These are phyloP conservation scores for Aureobasidium sp. DNA, from an alignment of 2,329 filamentous ascomycete species.

Conservation along the genomic window DNA sequence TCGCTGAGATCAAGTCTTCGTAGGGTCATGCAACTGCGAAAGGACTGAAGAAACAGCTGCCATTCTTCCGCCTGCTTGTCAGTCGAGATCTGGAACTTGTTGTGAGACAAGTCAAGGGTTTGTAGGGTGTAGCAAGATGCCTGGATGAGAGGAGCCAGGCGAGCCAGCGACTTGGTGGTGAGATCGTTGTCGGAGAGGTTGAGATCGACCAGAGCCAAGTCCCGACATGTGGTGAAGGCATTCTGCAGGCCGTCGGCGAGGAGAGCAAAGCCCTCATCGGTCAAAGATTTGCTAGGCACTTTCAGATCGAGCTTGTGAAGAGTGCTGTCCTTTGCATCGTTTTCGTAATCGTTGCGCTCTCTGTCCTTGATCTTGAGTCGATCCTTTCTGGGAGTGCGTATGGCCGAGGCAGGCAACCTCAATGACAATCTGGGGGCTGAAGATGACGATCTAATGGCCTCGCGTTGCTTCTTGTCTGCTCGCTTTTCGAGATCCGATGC, in stretches of 20 bases:
- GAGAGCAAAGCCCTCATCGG: constrained; percentile 35
- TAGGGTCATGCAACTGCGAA: constrained; percentile 34
- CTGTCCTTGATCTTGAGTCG: constrained; percentile 1
- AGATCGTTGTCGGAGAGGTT: constrained; percentile 38
- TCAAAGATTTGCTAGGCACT: constrained; percentile 36
- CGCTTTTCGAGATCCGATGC: constrained; percentile 35
- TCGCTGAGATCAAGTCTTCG: constrained; percentile 37
- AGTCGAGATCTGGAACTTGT: constrained; percentile 33
- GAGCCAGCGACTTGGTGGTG: constrained; percentile 32
- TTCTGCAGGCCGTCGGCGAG: constrained; percentile 35
- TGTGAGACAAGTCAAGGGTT: constrained; percentile 39
- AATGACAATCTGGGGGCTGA: constrained; percentile 12
- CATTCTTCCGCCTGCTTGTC: constrained; percentile 32
- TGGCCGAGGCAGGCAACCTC: neutral
- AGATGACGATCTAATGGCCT: constrained; percentile 18
- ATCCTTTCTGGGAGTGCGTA: constrained; percentile 9
- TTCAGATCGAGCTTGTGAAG: constrained; percentile 35
- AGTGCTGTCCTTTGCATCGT: constrained; percentile 12
- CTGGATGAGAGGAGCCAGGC: constrained; percentile 33
- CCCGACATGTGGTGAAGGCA: constrained; percentile 25
- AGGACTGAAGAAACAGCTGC: constrained; percentile 36
- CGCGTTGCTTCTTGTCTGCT: constrained; percentile 20
- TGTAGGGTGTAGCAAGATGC: constrained; percentile 36
- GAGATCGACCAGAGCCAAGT: constrained; percentile 37
- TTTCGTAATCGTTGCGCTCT: constrained; percentile 9